These are phyloP conservation scores for Fusarium paranaense DNA, from an alignment of 2,329 filamentous ascomycete species.

Conservation along the genomic window DNA sequence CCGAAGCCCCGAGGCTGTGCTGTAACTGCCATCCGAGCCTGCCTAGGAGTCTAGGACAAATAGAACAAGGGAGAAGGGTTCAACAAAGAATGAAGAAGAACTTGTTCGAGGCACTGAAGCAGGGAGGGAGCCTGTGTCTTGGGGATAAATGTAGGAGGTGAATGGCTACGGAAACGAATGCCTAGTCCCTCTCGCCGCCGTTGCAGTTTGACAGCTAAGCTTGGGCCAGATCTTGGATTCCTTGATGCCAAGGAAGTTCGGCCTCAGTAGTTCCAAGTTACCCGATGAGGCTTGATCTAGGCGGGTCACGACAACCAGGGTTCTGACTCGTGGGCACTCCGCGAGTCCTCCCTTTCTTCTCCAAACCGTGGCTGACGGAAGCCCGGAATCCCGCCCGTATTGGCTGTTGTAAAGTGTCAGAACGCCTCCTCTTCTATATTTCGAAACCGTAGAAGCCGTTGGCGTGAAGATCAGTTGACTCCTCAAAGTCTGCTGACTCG, in stretches of 20 bases:
- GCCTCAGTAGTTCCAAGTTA: not conserved
- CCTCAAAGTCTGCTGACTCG: not conserved
- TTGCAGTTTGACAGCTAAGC: not conserved
- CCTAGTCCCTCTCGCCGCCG: not conserved
- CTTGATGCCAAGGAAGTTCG: not conserved
- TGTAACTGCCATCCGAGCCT: not conserved
- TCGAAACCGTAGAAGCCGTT: not conserved
- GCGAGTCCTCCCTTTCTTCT: not conserved
- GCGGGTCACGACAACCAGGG: not conserved
- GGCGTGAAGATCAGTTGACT: not conserved
- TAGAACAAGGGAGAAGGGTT: not conserved
- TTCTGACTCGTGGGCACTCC: not conserved
- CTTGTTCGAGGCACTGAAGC: not conserved
- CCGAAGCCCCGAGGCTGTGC: constrained; percentile 25
- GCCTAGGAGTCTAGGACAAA: not conserved
- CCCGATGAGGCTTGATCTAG: not conserved
- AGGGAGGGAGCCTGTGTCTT: not conserved
- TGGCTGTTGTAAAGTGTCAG: not conserved
- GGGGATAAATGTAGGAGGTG: not conserved
- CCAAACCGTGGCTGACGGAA: not conserved
- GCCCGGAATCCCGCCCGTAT: not conserved
- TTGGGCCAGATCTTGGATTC: not conserved
- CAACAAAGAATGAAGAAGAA: not conserved
- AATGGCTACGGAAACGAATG: not conserved
- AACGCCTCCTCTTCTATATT: not conserved